These are phyloP conservation scores for Trichoderma oligosporum DNA, from an alignment of 2,329 filamentous ascomycete genomes.

Conservation along the genomic window DNA sequence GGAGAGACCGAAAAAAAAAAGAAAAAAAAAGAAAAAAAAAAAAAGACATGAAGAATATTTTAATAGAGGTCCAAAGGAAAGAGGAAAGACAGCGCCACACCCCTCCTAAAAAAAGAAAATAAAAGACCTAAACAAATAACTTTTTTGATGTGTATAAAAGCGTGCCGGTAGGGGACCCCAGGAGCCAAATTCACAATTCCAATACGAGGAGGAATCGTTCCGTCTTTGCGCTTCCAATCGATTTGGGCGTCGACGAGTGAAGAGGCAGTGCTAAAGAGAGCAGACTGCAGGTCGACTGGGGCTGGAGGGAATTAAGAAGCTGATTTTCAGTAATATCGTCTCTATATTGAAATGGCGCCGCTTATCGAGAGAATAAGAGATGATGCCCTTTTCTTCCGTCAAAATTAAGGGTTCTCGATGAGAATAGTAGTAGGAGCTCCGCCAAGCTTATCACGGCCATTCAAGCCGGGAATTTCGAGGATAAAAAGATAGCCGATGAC, in stretches of 20 bases:
- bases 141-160: slow-evolving; percentile 11
- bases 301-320: neutral
- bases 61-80: neutral
- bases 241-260: neutral
- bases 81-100: neutral
- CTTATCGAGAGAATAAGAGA: slow-evolving; percentile 10
- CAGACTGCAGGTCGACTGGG: neutral
- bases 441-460: slow-evolving; percentile 84
- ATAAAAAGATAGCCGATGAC: slow-evolving; percentile 91
- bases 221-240: slow-evolving; percentile 6
- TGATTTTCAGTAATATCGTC: neutral
- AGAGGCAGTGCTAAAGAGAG: neutral
- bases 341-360: slow-evolving; percentile 2
- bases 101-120: neutral
- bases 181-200: neutral
- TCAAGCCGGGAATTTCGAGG: slow-evolving; percentile 89
- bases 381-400: neutral
- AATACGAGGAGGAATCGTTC: neutral
- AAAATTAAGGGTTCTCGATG: slow-evolving; percentile 52
- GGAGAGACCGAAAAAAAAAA: too few relatives aligned
- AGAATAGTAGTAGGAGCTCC: slow-evolving; percentile 76
- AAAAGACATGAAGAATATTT: neutral
- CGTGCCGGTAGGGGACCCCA: slow-evolving; percentile 4
- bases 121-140: slow-evolving; percentile 13
- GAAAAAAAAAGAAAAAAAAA: neutral